Evolutionary conservation across 768 basidiomycete species (phyloP), one percentile per base, ranked within the genome.

Genomic region (Pleurotus sapidus): DNA sequence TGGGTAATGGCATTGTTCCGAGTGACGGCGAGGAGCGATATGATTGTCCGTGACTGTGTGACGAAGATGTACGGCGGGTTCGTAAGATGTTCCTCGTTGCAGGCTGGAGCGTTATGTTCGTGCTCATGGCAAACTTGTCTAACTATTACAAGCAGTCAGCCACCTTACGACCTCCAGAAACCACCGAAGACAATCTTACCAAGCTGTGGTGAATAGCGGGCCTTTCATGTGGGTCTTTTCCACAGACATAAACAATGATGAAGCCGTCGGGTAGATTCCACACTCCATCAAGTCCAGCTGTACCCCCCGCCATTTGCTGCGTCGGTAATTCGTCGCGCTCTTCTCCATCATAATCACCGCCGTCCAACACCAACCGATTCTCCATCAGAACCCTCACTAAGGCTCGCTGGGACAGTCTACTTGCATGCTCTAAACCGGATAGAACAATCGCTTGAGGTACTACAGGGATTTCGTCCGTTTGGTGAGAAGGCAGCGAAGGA

Each of bases 91-190:
- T 69, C 30, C 74, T 75, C 17, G 73, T 67, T 25, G 74, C 72
- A 39, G 78, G 71, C 20, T 80, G 75, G 8, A 88, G 66, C 30
- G 76, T 71, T 48, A 89, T 69, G 42, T 82, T 82, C 5, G 80
- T 82, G 63, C 89, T 92, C 81, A 93, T 85, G 2, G 89, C 78
- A 66, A 93, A 93, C 63, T 80, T 82, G 66, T 93, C 89, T 12
- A 93, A 77, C 90, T 92, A 63, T 34, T 15, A 50, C 57, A 30
- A 46, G 24, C n/a, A 30, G 30, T 34, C 30, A 34, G 30, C 9
- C 30, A 34, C 30, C 9, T 3, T 11, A 34, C 30, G 0, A 34
- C 9, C 9, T 34, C 9, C 8, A 18, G 23, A 43, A n/a, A 43
- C 30, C 57, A 20, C 23, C 54, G 24, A 59, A 38, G 49, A 38